Percentiles rank a stretch among this genome's conserved stretches.
phyloP scores from a whole-genome alignment of 2,329 filamentous ascomycete genomes.

The Coleophoma eucalyptorum region DNA sequence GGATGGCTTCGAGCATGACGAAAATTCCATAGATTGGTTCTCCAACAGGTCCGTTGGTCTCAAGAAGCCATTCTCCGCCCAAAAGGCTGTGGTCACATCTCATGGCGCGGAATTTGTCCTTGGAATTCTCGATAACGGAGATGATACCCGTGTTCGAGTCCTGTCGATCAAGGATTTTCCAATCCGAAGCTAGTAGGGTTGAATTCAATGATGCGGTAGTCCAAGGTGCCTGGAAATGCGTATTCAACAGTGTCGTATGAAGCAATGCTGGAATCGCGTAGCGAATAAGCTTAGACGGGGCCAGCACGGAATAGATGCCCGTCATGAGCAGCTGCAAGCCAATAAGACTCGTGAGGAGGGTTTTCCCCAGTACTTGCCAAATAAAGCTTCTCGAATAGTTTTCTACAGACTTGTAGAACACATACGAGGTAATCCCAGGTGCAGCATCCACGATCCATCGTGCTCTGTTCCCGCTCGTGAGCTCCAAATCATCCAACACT shows the following conservation, averaged over 20 bases:
- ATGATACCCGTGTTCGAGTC: slow-evolving; percentile 92
- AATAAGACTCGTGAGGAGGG: slow-evolving; percentile 64
- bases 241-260: slow-evolving; percentile 69
- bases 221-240: slow-evolving; percentile 62
- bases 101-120: slow-evolving; percentile 73
- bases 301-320: slow-evolving; percentile 58
- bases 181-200: slow-evolving; percentile 62
- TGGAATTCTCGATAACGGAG: slow-evolving; percentile 76
- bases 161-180: slow-evolving; percentile 71
- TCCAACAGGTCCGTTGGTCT: slow-evolving; percentile 61
- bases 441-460: slow-evolving; percentile 58
- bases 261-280: slow-evolving; percentile 69
- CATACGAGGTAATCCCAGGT: slow-evolving; percentile 64
- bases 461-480: slow-evolving; percentile 44
- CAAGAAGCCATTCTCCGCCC: slow-evolving; percentile 80
- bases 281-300: slow-evolving; percentile 65
- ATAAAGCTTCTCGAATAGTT: slow-evolving; percentile 34
- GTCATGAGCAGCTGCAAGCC: slow-evolving; percentile 68
- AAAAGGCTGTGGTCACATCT: slow-evolving; percentile 92
- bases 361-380: slow-evolving; percentile 52
- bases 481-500: slow-evolving; percentile 57
- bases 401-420: slow-evolving; percentile 49
- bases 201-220: slow-evolving; percentile 62
- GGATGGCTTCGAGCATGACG: slow-evolving; percentile 87
- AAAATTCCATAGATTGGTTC: slow-evolving; percentile 98